Conservation (phyloP, 306 rosid species). For the Glycine tomentella region DNA sequence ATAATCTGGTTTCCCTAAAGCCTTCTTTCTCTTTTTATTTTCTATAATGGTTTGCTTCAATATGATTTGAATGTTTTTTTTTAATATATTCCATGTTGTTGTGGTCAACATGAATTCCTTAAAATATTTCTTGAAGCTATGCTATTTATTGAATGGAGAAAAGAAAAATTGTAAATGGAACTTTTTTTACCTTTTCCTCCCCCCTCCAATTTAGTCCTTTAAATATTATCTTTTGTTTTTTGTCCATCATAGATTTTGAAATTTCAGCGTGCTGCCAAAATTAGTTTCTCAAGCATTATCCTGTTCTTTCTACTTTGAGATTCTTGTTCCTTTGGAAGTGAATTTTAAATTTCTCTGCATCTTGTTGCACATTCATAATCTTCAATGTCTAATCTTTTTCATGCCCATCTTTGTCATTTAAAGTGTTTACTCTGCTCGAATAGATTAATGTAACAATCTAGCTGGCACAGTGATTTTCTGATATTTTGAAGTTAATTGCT, state of each 20-base stretch:
- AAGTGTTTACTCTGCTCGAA: neutral
- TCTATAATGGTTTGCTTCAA: no score
- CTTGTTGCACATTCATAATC: neutral
- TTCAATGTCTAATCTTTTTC: neutral
- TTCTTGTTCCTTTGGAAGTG: neutral
- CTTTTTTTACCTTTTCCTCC: no score
- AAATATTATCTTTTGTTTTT: no score
- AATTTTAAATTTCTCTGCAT: neutral
- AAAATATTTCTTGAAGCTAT: no score
- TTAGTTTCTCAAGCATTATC: neutral
- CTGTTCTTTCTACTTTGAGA: neutral
- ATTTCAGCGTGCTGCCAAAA: slow-evolving; percentile 12
- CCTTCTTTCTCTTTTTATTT: no score
- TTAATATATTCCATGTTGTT: no score
- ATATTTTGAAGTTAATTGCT: neutral
- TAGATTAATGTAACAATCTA: neutral
- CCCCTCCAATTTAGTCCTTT: no score
- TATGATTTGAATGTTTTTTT: no score
- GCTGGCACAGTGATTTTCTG: neutral
- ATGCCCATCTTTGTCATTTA: neutral
- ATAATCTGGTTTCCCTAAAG: no score
- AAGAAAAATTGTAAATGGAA: no score
- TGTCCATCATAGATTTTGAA: neutral
- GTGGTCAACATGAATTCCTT: no score
- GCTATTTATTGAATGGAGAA: no score